Evolutionary conservation across 352 stramenopile genomes (phyloP), one percentile per base, ranked within the genome.

Genomic region (Peronosclerospora sorghi): DNA sequence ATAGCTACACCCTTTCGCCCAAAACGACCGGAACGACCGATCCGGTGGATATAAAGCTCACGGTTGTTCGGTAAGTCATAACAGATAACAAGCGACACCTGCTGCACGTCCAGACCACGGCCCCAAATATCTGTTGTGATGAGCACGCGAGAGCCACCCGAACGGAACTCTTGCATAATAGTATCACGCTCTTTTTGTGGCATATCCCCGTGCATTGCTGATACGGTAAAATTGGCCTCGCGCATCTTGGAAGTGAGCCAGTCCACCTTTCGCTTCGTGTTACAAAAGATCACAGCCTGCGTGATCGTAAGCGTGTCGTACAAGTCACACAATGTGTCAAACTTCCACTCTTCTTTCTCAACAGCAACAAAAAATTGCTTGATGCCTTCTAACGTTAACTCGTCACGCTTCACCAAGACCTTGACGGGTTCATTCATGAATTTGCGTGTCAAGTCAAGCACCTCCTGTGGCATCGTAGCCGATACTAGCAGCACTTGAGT

Each of bases 21-120:
- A 70, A 99, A 99, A 84, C 97, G 95, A 68, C 97, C 97, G 48
- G 87, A 98, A 69, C 97, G 95, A 89, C 97, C 97, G 70, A 99
- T 99, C 83, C 96, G 93, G 72, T 99, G 96, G 54, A 99, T 98
- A 82, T 99, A 99, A 73, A 98, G 98, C 76, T 99, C 97, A 63
- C 96, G 90, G 81, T 99, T 99, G 17, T 92, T 98, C 32, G 96
- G 96, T 48, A 99, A 73, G 65, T 99, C 96, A 76, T 98, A 99
- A 88, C 98, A 98, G 71, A 99, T 99, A 36, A 97, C 91, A 38
- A 97, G 76, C 59, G 85, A 96, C 52, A 96, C 87, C 78, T 99
- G 96, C 78, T 99, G 96, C 45, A 99, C 95, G 73, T 99, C 96
- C 63, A 99, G 99, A 92, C 96, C 95, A 93, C 96, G 94, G 24